Conservation (phyloP, 768 basidiomycete species). For the Thelephora ganbajun region DNA sequence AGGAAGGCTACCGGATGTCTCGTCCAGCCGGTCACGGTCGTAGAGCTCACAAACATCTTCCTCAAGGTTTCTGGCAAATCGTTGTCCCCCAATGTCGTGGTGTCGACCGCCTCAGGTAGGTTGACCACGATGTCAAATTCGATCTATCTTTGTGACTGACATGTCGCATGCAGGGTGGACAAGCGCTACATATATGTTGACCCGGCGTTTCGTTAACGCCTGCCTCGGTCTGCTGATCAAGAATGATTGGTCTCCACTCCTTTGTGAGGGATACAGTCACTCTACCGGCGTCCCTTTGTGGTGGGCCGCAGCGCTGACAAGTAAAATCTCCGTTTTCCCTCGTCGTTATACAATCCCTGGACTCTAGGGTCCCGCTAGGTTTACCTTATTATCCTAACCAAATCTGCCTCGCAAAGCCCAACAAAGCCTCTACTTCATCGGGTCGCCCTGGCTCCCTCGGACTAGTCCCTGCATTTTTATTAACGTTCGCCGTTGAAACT, state of each 20-base stretch:
- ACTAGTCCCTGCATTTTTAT: conserved; percentile 53
- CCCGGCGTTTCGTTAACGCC: conserved; percentile 57
- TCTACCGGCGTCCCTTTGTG: conserved; percentile 69
- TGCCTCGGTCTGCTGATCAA: conserved; percentile 70
- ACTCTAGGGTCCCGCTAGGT: conserved; percentile 63
- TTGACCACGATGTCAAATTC: no score
- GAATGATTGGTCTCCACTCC: conserved; percentile 45
- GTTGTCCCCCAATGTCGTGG: no score
- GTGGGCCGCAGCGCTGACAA: no score
- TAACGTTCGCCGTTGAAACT: conserved; percentile 56
- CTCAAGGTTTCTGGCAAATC: no score
- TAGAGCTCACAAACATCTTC: no score
- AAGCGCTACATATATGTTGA: no score
- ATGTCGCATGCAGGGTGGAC: no score
- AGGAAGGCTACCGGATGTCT: background rate
- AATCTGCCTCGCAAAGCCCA: conserved; percentile 81
- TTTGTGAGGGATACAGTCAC: conserved; percentile 47
- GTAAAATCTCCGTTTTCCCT: no score
- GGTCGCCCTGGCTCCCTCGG: conserved; percentile 33
- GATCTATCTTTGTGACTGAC: no score
- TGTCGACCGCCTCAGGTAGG: no score
- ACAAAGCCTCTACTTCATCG: conserved; percentile 34
- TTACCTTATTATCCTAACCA: conserved; percentile 81
- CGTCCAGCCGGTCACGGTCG: no score
- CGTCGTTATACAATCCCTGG: no score